These are phyloP conservation scores for Naganishia cerealis DNA, from an alignment of 1,284 basidiomycete genomes.

Conservation along the genomic window DNA sequence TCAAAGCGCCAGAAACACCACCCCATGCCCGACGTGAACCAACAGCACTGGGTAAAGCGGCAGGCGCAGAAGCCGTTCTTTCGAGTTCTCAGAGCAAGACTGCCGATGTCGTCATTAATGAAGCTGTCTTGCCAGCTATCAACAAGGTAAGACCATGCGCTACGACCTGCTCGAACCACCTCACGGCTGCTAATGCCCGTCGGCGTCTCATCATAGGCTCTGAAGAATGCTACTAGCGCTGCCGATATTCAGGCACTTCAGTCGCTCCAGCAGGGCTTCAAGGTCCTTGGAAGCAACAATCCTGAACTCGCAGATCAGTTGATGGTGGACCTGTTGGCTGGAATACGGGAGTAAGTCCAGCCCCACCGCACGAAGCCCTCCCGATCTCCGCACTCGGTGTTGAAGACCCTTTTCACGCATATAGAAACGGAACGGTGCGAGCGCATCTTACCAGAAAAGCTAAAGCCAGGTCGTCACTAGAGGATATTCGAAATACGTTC, in stretches of 20 bases:
- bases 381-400: not conserved
- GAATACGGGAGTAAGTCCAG: slow-evolving; percentile 77
- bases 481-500: slow-evolving; percentile 23
- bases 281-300: slow-evolving; percentile 75
- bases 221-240: slow-evolving; percentile 22
- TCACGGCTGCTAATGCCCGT: not conserved
- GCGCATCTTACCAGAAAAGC: slow-evolving; percentile 61
- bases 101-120: slow-evolving; percentile 71
- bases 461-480: not conserved
- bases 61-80: slow-evolving; percentile 31
- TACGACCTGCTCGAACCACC: not conserved
- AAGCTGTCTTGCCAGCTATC: slow-evolving; percentile 74
- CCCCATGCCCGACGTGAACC: slow-evolving; percentile 3
- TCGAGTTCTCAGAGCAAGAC: slow-evolving; percentile 65
- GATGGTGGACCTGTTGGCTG: slow-evolving; percentile 82
- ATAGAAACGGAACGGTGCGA: slow-evolving; percentile 68
- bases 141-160: slow-evolving; percentile 61
- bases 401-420: slow-evolving; percentile 35
- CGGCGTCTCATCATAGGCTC: slow-evolving; percentile 2
- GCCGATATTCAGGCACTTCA: slow-evolving; percentile 79
- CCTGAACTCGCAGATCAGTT: slow-evolving; percentile 80
- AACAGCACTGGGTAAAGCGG: slow-evolving; percentile 11
- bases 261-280: slow-evolving; percentile 84
- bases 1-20: slow-evolving; percentile 12
- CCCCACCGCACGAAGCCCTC: slow-evolving; percentile 5